phyloP scores from a whole-genome alignment of 257 asterid genomes.

The Echium plantagineum region DNA sequence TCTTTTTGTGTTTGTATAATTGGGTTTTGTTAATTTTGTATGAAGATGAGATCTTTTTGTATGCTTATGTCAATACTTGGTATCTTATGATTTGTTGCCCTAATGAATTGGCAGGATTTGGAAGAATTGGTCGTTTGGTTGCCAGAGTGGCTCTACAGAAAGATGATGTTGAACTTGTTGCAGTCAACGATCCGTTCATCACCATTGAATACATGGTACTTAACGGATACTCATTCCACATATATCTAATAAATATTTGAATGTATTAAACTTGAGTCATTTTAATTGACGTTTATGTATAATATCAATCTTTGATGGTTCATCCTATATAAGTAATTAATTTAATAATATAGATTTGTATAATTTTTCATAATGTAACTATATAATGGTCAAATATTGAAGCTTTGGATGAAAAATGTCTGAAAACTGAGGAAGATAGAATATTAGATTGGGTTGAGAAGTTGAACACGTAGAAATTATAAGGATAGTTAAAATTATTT shows the following conservation, averaged over 20 bases:
- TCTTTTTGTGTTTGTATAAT: neutral
- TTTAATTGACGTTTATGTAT: neutral
- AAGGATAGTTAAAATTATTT: too few species aligned
- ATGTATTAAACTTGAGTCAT: neutral
- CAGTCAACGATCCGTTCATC: constrained; percentile 16
- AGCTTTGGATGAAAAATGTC: too few species aligned
- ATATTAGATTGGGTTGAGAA: too few species aligned
- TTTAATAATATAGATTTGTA: too few species aligned
- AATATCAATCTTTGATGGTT: too few species aligned
- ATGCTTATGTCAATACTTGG: too few species aligned
- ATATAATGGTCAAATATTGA: too few species aligned
- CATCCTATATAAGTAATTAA: too few species aligned
- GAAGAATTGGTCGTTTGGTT: constrained; percentile 19
- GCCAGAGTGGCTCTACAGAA: constrained; percentile 16
- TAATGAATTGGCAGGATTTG: constrained; percentile 4
- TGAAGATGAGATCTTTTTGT: too few species aligned
- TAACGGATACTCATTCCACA: neutral
- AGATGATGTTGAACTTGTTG: constrained; percentile 17
- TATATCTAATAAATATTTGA: neutral
- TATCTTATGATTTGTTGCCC: neutral
- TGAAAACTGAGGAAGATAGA: too few species aligned
- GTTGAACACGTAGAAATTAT: too few species aligned
- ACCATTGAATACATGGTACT: constrained; percentile 15
- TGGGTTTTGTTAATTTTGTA: neutral
- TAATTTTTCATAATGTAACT: too few species aligned